Base-by-base conservation (phyloP, 2,329 filamentous ascomycete genomes). In the Curvularia sp. region DNA sequence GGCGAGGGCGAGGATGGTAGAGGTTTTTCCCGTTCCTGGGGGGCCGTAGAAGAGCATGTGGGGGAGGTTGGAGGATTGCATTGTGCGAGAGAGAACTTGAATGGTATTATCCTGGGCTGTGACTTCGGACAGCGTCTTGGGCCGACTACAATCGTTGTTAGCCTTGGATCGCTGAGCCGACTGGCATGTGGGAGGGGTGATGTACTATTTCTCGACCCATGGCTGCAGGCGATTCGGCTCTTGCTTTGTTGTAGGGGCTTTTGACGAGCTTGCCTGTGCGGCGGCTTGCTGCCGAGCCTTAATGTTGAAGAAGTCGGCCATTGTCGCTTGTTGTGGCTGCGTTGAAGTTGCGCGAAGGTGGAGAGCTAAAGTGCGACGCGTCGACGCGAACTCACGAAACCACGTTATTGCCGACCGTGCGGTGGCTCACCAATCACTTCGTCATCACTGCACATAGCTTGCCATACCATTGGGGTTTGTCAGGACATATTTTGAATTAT, bases 31-130 rank as follows among this genome's bases (percentile, higher is more conserved):
- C 0, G 95, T 99, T 42, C 95, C 95, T 0, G 95, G 96, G 0
- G 96, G 95, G 4, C 95, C 95, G 76, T 99, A 99, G 84, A 98
- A 98, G 71, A 99, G 91, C 92, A 99, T 97, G 79, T 99, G 96
- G 3, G 95, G 95, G 39, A 99, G 89, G 87, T 99, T 99, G 63
- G 93, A 92, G 70, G 94, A 93, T 83, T 98, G 93, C 22, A 99
- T 84, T 28, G 93, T 98, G 70, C 95, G 87, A 75, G 94, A 91
- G 42, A 99, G 88, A 67, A 98, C 90, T 54, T 91, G 93, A 57
- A 97, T 91, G 7, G 95, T 98, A 79, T 99, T 95, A 71, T 99
- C 95, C 85, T 99, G 95, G 12, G 94, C 94, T 20, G 95, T 92
- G 64, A 99, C 93, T 85, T 99, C 96, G 75, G 88, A 89, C 49